A percentile compares a stretch with the other conserved stretches of the same genome.
These are phyloP conservation scores for Termitomyces sp. DNA, from an alignment of 768 basidiomycete genomes.

Conservation along the genomic window DNA sequence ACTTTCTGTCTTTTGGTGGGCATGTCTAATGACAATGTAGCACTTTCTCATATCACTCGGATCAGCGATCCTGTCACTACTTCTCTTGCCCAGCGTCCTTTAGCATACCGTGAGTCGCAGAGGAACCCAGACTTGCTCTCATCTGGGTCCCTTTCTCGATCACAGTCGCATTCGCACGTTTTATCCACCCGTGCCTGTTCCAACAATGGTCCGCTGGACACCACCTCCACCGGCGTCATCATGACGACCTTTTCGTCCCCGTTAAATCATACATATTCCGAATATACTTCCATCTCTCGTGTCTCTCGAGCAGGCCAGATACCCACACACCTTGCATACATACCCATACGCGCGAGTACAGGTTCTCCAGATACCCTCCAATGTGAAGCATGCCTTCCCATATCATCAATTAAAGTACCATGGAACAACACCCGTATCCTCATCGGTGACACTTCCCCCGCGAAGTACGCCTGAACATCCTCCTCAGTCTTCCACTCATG, in stretches of 20 bases:
- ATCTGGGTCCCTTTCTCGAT: slow-evolving; percentile 36
- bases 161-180: slow-evolving; percentile 33
- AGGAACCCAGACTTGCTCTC: neutral
- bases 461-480: slow-evolving; percentile 21
- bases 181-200: slow-evolving; percentile 59
- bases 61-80: slow-evolving; percentile 28
- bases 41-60: slow-evolving; percentile 22
- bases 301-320: slow-evolving; percentile 3
- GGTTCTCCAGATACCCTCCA: slow-evolving; percentile 1
- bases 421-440: slow-evolving; percentile 9
- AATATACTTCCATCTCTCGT: slow-evolving; percentile 11
- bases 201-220: slow-evolving; percentile 41
- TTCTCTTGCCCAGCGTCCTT: slow-evolving; percentile 26
- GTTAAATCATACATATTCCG: slow-evolving; percentile 45
- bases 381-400: neutral
- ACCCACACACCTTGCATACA: neutral
- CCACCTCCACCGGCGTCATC: slow-evolving; percentile 27
- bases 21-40: slow-evolving; percentile 10
- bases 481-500: slow-evolving; percentile 69
- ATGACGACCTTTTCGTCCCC: slow-evolving; percentile 52
- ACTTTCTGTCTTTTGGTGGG: neutral
- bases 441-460: neutral
- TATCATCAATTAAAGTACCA: neutral
- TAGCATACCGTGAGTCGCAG: slow-evolving; percentile 17
- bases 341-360: slow-evolving; percentile 2